Evolutionary conservation across 179 eudicot genomes (phyloP).

Genomic region (Silene coronaria): DNA sequence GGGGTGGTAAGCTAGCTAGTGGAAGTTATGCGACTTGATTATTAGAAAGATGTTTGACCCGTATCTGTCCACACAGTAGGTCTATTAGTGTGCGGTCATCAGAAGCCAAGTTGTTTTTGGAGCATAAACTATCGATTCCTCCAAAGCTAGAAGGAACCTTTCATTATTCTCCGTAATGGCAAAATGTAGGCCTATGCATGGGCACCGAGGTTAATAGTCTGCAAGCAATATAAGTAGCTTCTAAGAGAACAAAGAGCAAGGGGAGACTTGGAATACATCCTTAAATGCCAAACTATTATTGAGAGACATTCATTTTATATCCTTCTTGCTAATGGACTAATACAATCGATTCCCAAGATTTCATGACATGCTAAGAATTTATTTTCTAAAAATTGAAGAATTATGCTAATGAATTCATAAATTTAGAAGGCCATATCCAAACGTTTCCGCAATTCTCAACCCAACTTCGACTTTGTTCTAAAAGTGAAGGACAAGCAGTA

Average conservation of each 20-base stretch:
- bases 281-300: too few species aligned
- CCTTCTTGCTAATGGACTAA: not conserved
- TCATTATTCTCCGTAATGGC: constrained; percentile 25
- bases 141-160: constrained; percentile 34
- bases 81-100: constrained; percentile 45
- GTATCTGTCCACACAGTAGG: constrained; percentile 50
- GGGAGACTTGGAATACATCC: too few species aligned
- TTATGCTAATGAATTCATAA: too few species aligned
- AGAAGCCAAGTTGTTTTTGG: constrained; percentile 38
- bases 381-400: not conserved
- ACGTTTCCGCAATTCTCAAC: too few species aligned
- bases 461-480: too few species aligned
- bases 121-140: constrained; percentile 32
- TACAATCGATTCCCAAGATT: not conserved
- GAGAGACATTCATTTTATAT: not conserved
- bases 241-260: too few species aligned
- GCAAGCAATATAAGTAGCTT: too few species aligned
- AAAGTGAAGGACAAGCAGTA: too few species aligned
- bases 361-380: not conserved
- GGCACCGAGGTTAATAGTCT: not conserved
- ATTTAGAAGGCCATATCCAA: too few species aligned
- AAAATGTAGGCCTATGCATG: not conserved
- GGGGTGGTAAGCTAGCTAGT: not conserved
- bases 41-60: constrained; percentile 29
- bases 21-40: not conserved